A percentile compares a stretch with the other conserved stretches of the same genome.
These are phyloP conservation scores for Penicillium sp. DNA, from an alignment of 2,329 filamentous ascomycete genomes.

Conservation along the genomic window DNA sequence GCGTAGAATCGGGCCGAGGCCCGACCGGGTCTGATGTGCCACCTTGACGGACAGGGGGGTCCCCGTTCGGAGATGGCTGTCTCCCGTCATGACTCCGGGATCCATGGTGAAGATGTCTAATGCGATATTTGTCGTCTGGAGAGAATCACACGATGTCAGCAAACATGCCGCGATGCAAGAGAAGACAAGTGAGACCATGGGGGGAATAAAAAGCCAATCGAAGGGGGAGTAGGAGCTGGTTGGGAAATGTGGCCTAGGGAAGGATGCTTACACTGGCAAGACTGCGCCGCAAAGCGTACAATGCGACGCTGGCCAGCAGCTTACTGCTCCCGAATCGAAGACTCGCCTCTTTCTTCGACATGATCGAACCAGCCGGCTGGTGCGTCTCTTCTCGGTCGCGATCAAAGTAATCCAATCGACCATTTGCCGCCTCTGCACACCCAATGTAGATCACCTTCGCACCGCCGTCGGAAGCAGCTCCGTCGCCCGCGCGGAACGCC, in stretches of 20 bases:
- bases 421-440: conserved; percentile 28
- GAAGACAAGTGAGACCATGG: no score
- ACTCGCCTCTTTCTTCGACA: conserved; percentile 27
- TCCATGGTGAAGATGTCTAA: conserved; percentile 35
- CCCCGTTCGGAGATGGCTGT: conserved; percentile 20
- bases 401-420: conserved; percentile 31
- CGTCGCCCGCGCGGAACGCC: conserved; percentile 31
- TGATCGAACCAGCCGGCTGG: conserved; percentile 17
- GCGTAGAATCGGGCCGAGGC: conserved; percentile 29
- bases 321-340: conserved; percentile 33
- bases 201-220: no score
- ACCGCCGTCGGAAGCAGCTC: conserved; percentile 24
- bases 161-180: no score
- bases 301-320: conserved; percentile 28
- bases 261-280: conserved; percentile 26
- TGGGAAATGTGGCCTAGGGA: neutral
- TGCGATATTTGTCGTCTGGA: conserved; percentile 29
- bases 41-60: conserved; percentile 27
- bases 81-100: conserved; percentile 26
- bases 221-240: neutral
- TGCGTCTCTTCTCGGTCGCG: conserved; percentile 14
- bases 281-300: conserved; percentile 35
- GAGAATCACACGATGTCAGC: conserved; percentile 4
- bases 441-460: conserved; percentile 34
- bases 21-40: conserved; percentile 27